Conservation (phyloP, 179 eudicot genomes). For the Monotropa hypopitys region DNA sequence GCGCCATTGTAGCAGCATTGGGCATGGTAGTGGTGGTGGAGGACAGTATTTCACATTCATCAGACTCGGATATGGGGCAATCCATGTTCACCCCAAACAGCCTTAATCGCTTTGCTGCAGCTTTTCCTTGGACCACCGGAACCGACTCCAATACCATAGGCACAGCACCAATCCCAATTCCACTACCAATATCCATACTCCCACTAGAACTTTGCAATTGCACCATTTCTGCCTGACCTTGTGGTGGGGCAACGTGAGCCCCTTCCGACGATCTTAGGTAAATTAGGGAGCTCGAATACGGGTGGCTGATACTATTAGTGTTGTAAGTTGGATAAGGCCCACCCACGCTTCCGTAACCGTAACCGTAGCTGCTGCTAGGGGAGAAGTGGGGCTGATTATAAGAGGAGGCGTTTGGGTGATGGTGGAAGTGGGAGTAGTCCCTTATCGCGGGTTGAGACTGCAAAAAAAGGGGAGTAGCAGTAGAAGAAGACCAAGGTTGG, state of each 20-base stretch:
- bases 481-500: too few relatives aligned
- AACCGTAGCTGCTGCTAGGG: background rate
- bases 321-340: constrained; percentile 2
- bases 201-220: background rate
- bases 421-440: constrained; percentile 1
- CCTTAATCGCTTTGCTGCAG: constrained; percentile 45
- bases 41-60: constrained; percentile 21
- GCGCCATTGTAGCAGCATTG: background rate
- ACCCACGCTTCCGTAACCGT: background rate
- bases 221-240: constrained; percentile 5
- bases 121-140: constrained; percentile 64
- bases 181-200: background rate
- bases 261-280: constrained; percentile 17
- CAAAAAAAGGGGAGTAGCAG: constrained; percentile 9
- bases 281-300: constrained; percentile 18
- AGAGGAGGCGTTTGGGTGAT: background rate
- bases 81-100: constrained; percentile 73
- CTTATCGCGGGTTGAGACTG: background rate
- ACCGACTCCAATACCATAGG: constrained; percentile 50
- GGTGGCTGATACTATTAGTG: background rate
- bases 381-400: background rate
- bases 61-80: constrained; percentile 36
- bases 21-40: background rate
- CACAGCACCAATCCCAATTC: constrained; percentile 9
- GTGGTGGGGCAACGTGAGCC: background rate